Evolutionary conservation across 2,329 filamentous ascomycete genomes (phyloP), one percentile per base, ranked within the genome.

Genomic region (Domatiomyces globalis): DNA sequence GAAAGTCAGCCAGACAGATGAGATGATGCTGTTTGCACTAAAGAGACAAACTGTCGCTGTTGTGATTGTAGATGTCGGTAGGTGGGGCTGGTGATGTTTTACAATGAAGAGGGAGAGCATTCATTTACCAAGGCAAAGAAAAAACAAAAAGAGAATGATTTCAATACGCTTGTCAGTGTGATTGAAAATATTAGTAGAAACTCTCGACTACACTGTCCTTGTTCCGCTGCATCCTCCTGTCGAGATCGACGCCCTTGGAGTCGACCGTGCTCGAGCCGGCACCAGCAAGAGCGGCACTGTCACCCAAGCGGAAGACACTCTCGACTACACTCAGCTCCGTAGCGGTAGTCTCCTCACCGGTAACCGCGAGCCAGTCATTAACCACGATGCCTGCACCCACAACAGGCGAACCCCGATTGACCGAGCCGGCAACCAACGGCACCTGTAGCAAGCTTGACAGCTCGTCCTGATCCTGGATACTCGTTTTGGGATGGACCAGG

Each of bases 201-300:
- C 87, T 94, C 76, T 98, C 92, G 56, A 98, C 92, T 80, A 98
- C 94, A 59, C 88, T 92, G 69, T 96, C 90, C 79, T 95, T 96
- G 75, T 95, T 83, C 49, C 82, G 85, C 68, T 86, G 86, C 58
- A 60, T 60, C 48, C 53, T 56, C 20, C 45, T n/a, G 17, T 54
- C 51, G 29, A 54, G 45, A 25, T 49, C 51, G 43, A 43, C 72
- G 90, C 45, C 45, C 43, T 39, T 39, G 33, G 10, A 15, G 15
- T 39, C 33, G 33, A 39, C 33, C 2, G 33, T 15, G 22, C 22
- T 25, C 22, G 22, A 6, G 39, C 39, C 12, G 87, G 62, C 44
- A 25, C 51, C 56, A 33, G 46, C 80, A 48, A 87, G 83, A 5
- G 80, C 87, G 2, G 71, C 73, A 62, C 87, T 88, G 74, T 96